Evolutionary conservation across 805 yeast genomes (phyloP).

Genomic region (Teunomyces aglyptinius): DNA sequence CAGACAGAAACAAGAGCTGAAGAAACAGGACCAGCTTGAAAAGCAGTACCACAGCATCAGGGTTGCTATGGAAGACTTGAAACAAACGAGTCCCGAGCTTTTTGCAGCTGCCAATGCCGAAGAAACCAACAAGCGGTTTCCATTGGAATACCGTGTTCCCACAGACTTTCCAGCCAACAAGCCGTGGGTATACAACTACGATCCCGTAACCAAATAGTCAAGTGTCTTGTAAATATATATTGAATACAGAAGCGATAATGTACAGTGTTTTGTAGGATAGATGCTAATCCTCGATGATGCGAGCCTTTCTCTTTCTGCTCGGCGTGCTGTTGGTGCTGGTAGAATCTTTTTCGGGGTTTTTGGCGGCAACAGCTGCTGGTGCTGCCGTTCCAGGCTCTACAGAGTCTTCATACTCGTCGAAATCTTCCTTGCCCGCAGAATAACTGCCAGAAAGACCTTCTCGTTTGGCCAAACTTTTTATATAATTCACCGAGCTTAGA

Average conservation of each 20-base stretch:
- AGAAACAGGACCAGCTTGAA: conserved; percentile 40
- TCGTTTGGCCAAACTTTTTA: conserved; percentile 52
- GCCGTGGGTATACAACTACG: conserved; percentile 66
- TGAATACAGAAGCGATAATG: neutral
- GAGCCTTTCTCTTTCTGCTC: conserved; percentile 26
- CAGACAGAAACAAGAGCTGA: conserved; percentile 50
- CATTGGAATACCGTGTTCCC: conserved; percentile 83
- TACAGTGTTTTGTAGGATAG: neutral
- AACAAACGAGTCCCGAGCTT: conserved; percentile 49
- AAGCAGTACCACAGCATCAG: conserved; percentile 65
- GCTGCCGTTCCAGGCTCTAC: conserved; percentile 22
- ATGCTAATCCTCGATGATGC: conserved; percentile 24
- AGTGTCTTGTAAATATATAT: conserved; percentile 2
- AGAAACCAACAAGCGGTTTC: conserved; percentile 63
- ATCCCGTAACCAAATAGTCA: conserved; percentile 9
- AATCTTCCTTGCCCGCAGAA: conserved; percentile 28
- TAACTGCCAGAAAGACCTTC: conserved; percentile 38
- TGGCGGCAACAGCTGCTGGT: neutral
- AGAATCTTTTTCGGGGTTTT: neutral
- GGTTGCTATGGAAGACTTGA: conserved; percentile 72
- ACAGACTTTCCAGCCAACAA: conserved; percentile 83
- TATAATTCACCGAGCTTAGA: conserved; percentile 66
- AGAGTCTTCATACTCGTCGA: conserved; percentile 38
- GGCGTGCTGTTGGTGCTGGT: conserved; percentile 16
- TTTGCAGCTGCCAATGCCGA: conserved; percentile 60